Conservation (phyloP, 768 basidiomycete species). For the Calocybe indica region DNA sequence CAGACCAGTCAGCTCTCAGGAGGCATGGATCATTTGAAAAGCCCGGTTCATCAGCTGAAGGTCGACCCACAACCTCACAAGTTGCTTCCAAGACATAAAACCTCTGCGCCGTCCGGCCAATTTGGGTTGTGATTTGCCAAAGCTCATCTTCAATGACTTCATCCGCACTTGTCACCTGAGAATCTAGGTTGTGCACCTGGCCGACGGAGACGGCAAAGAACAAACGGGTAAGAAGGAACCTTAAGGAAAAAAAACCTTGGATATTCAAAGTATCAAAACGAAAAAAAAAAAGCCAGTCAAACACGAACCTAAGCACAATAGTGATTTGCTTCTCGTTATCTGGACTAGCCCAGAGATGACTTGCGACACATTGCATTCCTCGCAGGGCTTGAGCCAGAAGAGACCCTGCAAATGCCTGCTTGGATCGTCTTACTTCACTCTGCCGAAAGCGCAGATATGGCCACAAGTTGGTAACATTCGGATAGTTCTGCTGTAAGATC, state of each 20-base stretch:
- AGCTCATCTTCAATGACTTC: constrained; percentile 52
- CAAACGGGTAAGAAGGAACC: constrained; percentile 57
- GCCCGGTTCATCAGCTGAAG: constrained; percentile 2
- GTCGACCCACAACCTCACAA: constrained; percentile 62
- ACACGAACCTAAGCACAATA: constrained; percentile 47
- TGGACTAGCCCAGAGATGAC: constrained; percentile 52
- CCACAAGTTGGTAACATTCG: constrained; percentile 60
- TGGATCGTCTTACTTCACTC: constrained; percentile 33
- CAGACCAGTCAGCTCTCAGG: constrained; percentile 59
- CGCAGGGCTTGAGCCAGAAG: constrained; percentile 41
- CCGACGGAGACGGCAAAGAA: constrained; percentile 61
- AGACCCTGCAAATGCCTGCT: constrained; percentile 34
- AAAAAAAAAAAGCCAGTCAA: not conserved
- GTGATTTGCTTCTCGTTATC: constrained; percentile 51
- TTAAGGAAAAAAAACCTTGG: constrained; percentile 14
- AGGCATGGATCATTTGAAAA: not conserved
- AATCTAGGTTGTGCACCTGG: constrained; percentile 19
- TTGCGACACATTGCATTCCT: constrained; percentile 29
- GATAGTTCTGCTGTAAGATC: constrained; percentile 31
- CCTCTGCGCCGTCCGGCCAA: constrained; percentile 17
- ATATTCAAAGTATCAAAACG: not conserved
- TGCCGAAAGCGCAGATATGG: constrained; percentile 57
- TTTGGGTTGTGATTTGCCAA: constrained; percentile 45
- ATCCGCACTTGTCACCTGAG: constrained; percentile 38
- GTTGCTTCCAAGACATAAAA: constrained; percentile 65